Base-by-base conservation (phyloP, 306 rosid genomes). In the Lathyrus aphaca region DNA sequence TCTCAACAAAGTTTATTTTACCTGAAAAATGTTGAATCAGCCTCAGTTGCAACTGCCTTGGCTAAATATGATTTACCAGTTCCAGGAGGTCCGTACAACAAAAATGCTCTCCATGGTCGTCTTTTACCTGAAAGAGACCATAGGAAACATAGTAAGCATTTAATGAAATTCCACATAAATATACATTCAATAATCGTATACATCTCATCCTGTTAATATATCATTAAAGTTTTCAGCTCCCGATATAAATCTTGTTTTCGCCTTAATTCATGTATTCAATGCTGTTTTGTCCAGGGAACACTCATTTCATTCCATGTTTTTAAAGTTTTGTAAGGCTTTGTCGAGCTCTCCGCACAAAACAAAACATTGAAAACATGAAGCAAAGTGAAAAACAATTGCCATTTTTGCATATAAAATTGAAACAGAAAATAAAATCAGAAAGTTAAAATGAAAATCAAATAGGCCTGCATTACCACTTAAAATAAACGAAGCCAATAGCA, bases 11-110 rank as follows among this genome's bases (percentile, higher is more conserved):
- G 9, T 45, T 17, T 23, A 66, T 30, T 3, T 81, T 64, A 95
- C 99, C 99, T 95, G 81, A 84, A 95, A 91, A 95, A 95, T 11
- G 99, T 95, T 35, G 99, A 95, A 18, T 95, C 99, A 2, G 99
- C 97, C 81, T 95, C 99, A 5, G 99, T 95, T 30, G 99, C 99
- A 82, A 95, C 99, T 54, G 99, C 99, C 91, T 95, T 95, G 64
- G 99, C 99, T 75, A 95, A 78, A 84, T 95, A 95, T 18, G 99
- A 95, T 82, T 95, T 95, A 35, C 99, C 99, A 10, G 97, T 95
- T 78, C 99, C 99, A 64, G 99, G 96, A 39, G 97, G 99, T 46
- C 99, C 99, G 59, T 95, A 95, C 72, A 95, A 83, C 37, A 95
- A 76, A 81, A 95, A 95, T 45, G 97, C 97, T 76, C 97, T 86